phyloP scores from a whole-genome alignment of 352 stramenopile species.

The Phytopythium ostracodes region DNA sequence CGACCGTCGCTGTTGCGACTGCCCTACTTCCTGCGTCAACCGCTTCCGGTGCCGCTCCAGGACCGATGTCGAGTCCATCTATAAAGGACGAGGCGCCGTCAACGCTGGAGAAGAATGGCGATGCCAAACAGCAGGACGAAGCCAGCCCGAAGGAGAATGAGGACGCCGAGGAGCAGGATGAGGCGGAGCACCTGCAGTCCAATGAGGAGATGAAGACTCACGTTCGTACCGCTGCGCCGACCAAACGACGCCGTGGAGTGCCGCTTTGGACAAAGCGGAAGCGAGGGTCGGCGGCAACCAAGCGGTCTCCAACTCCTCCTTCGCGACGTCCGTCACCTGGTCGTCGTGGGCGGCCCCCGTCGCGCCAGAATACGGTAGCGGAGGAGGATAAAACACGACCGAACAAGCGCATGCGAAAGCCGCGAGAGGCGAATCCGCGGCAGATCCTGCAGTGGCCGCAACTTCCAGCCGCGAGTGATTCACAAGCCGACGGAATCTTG shows the following conservation, averaged over 20 bases:
- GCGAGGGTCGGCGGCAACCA: not conserved
- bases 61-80: not conserved
- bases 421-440: not conserved
- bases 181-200: not conserved
- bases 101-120: not conserved
- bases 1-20: not conserved
- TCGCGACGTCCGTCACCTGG: not conserved
- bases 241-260: not conserved
- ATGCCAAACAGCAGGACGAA: not conserved
- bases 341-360: not conserved
- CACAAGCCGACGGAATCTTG: not conserved
- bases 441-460: constrained; percentile 6
- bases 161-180: not conserved
- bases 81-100: not conserved
- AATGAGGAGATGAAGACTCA: not conserved
- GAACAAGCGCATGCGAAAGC: not conserved
- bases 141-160: not conserved
- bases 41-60: not conserved
- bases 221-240: not conserved
- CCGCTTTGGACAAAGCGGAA: not conserved
- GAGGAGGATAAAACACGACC: not conserved
- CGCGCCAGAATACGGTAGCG: not conserved
- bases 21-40: not conserved
- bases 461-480: not conserved
- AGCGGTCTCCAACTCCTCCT: not conserved